Evolutionary conservation across 2,329 filamentous ascomycete genomes (phyloP).

Genomic region (Rutstroemia sydowiana): DNA sequence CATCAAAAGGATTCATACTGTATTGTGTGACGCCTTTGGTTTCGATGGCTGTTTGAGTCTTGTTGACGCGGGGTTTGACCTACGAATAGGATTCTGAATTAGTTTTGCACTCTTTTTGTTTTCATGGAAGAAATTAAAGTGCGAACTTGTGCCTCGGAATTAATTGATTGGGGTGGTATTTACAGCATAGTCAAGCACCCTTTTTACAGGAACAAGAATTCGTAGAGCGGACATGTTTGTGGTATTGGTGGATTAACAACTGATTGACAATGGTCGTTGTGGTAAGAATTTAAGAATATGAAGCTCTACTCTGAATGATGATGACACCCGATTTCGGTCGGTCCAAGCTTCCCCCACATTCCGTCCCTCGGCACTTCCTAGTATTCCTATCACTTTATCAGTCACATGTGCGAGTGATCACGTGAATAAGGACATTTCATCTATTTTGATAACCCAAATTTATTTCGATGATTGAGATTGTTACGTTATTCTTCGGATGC

Average conservation of each 20-base stretch:
- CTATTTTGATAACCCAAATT: no score
- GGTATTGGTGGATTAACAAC: neutral
- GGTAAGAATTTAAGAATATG: neutral
- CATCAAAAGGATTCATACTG: slow-evolving; percentile 98
- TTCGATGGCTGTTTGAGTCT: slow-evolving; percentile 77
- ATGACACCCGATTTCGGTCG: slow-evolving; percentile 4
- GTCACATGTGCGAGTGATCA: no score
- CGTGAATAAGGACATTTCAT: no score
- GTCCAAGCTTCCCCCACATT: slow-evolving; percentile 7
- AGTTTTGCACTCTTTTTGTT: neutral
- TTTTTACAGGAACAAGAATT: slow-evolving; percentile 74
- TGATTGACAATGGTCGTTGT: neutral
- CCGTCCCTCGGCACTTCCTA: slow-evolving; percentile 1
- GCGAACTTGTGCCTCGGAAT: neutral
- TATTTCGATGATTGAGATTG: no score
- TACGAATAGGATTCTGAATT: slow-evolving; percentile 26
- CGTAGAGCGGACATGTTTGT: slow-evolving; percentile 55
- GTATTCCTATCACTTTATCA: no score
- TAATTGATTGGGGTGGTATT: slow-evolving; percentile 28
- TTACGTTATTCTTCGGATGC: no score
- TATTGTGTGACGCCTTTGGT: slow-evolving; percentile 82
- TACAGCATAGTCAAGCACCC: slow-evolving; percentile 83
- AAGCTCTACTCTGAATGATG: slow-evolving; percentile 8
- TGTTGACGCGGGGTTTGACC: slow-evolving; percentile 65
- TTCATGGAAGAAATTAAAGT: neutral